A percentile compares a stretch with the other conserved stretches of the same genome.
Conservation (phyloP, 148 eudicot species). For the Rhododendron mucronatum region DNA sequence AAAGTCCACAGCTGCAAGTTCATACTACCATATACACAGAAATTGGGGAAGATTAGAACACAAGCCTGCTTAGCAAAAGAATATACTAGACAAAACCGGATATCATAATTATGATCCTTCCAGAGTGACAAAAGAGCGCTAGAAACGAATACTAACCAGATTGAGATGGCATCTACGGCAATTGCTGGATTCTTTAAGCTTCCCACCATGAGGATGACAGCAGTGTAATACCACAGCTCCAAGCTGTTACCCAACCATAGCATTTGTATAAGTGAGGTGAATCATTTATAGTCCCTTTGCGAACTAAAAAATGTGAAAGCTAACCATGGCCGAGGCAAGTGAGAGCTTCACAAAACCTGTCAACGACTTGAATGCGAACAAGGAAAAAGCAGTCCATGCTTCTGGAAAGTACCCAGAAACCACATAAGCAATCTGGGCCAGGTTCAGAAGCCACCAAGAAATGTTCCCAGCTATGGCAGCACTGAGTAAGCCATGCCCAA, state of each 20-base stretch:
- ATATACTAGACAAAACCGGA: background rate
- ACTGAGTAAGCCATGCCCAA: slow-evolving; percentile 30
- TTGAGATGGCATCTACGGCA: slow-evolving; percentile 46
- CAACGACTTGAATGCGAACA: slow-evolving; percentile 26
- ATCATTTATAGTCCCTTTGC: background rate
- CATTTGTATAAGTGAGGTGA: background rate
- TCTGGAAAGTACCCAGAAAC: slow-evolving; percentile 36
- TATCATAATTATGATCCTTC: background rate
- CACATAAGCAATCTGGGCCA: slow-evolving; percentile 29
- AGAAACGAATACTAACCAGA: slow-evolving; percentile 27
- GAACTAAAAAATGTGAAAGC: background rate
- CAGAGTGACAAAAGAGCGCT: background rate
- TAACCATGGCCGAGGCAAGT: slow-evolving; percentile 37
- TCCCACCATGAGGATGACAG: slow-evolving; percentile 53
- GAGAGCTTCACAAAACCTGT: slow-evolving; percentile 33
- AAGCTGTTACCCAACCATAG: slow-evolving; percentile 30
- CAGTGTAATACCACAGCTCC: slow-evolving; percentile 51
- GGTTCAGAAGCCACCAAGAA: slow-evolving; percentile 38
- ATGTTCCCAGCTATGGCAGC: slow-evolving; percentile 44
- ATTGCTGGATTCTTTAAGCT: slow-evolving; percentile 43
- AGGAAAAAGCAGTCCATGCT: slow-evolving; percentile 37
- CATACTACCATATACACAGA: slow-evolving; percentile 29
- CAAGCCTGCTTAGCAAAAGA: background rate
- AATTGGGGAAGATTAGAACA: background rate
- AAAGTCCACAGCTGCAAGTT: slow-evolving; percentile 44